Percentiles rank a stretch among this genome's conserved stretches.
Evolutionary conservation across 805 yeast genomes (phyloP).

Genomic region (Candida chauliodis): DNA sequence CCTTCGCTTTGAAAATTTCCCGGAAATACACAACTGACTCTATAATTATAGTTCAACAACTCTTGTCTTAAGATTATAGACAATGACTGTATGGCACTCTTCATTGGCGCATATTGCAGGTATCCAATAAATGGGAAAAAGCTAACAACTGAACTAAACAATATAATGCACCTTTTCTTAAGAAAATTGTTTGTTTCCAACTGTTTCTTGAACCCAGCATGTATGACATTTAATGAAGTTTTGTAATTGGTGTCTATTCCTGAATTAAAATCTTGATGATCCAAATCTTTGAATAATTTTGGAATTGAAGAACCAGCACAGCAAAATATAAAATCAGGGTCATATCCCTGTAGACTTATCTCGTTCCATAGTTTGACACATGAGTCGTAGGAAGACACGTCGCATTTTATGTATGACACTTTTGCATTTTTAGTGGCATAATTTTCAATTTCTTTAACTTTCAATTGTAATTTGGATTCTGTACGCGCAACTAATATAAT

Average conservation of each 20-base stretch:
- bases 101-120: constrained; percentile 83
- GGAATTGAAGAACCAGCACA: constrained; percentile 90
- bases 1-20: constrained; percentile 94
- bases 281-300: constrained; percentile 67
- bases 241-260: constrained; percentile 71
- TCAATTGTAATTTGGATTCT: constrained; percentile 49
- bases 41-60: constrained; percentile 57
- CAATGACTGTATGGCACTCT: constrained; percentile 75
- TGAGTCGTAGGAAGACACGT: constrained; percentile 53
- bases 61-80: constrained; percentile 83
- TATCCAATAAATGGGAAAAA: constrained; percentile 90
- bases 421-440: constrained; percentile 21
- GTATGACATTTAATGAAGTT: constrained; percentile 70
- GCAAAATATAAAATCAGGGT: constrained; percentile 74
- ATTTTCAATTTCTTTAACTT: constrained; percentile 42
- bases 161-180: constrained; percentile 55
- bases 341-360: constrained; percentile 19
- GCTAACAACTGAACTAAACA: constrained; percentile 71
- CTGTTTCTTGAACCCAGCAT: constrained; percentile 47
- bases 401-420: constrained; percentile 52
- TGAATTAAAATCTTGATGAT: constrained; percentile 50
- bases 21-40: constrained; percentile 75
- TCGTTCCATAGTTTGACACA: constrained; percentile 45
- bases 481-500: constrained; percentile 80
- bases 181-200: constrained; percentile 5